Evolutionary conservation across 345 rosid genomes (phyloP), one percentile per base, ranked within the genome.

Genomic region (Sonneratia alba): DNA sequence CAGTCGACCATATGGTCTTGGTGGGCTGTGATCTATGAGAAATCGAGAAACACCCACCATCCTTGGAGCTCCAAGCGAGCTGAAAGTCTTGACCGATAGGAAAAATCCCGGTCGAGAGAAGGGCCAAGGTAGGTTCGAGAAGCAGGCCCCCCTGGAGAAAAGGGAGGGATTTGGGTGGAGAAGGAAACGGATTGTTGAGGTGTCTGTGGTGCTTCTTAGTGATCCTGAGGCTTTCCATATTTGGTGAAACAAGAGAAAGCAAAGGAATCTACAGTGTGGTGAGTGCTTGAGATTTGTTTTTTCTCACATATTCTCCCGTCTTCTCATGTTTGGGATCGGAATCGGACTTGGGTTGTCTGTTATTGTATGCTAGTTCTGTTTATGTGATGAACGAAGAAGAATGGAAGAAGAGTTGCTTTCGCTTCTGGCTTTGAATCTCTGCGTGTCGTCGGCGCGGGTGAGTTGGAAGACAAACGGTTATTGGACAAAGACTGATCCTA

Each of bases 161-260:
- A 18, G 88, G 91, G 32, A 84, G 81, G 71, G 84, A 74, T 68
- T 9, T 75, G 38, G 89, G 89, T 0, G 83, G 32, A 3, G 86
- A 77, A 57, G 89, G 87, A 74, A 85, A 87, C 19, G 93, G 93
- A 45, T 85, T 89, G 78, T 89, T 89, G 53, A 89, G 59, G 81
- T 62, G 91, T 47, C 80, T 87, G 40, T 84, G 85, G 76, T 89
- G 91, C 75, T 81, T 87, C 73, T 84, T 83, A 32, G 77, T 82
- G 77, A 85, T 84, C 68, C 75, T 87, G 22, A 81, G 71, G 73
- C 71, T 76, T 66, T 72, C 73, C 89, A 84, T 85, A 66, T 48
- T 69, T 37, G 24, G 68, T 5, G 22, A 53, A 47, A 53, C 59
- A 6, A 19, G 22, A 7, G 8, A 21, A 21, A 8, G 16, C n/a